Evolutionary conservation across 768 basidiomycete genomes (phyloP).

Genomic region (Sistotremastrum niveocremeum): DNA sequence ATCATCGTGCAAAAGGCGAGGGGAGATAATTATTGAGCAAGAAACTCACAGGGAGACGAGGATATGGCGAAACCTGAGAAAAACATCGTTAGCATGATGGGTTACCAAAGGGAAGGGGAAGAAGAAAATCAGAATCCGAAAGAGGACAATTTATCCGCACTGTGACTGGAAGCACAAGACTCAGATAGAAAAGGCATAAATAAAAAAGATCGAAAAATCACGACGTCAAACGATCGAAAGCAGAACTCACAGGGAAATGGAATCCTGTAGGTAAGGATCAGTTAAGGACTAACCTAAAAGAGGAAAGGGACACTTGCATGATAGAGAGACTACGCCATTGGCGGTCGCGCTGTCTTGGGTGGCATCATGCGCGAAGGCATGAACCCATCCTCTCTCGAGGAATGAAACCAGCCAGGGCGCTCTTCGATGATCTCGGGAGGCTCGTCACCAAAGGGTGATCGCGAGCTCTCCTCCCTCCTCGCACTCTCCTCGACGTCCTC

Average conservation of each 20-base stretch:
- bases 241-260: constrained; percentile 6
- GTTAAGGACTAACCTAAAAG: no score
- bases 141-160: neutral
- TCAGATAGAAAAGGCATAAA: no score
- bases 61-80: no score
- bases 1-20: neutral
- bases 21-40: no score
- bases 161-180: no score
- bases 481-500: constrained; percentile 48
- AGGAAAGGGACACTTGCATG: neutral
- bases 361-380: constrained; percentile 17
- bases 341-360: constrained; percentile 43
- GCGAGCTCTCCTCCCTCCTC: constrained; percentile 6
- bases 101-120: no score
- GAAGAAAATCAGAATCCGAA: constrained; percentile 1
- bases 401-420: constrained; percentile 39
- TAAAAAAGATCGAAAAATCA: constrained; percentile 2
- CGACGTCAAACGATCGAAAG: neutral
- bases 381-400: constrained; percentile 38
- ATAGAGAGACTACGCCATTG: constrained; percentile 16
- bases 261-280: no score
- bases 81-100: no score
- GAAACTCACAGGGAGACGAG: no score
- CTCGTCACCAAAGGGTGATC: constrained; percentile 12
- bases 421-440: constrained; percentile 4